These are phyloP conservation scores for Naganishia liquefaciens DNA, from an alignment of 1,284 basidiomycete species.

Conservation along the genomic window DNA sequence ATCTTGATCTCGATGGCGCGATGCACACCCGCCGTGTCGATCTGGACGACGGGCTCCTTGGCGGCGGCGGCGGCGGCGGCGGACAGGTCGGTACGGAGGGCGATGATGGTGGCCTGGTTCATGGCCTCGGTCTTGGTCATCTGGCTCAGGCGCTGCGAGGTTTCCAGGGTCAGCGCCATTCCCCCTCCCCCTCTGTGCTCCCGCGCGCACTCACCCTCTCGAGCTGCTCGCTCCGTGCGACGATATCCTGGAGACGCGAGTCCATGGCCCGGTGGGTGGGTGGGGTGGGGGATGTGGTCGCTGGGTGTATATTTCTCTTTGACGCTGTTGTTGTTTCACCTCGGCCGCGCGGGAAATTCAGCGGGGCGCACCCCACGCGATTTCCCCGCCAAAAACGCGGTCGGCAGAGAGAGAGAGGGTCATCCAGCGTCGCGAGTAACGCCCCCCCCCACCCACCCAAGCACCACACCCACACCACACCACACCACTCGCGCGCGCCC, in stretches of 20 bases:
- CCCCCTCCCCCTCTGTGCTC: not conserved
- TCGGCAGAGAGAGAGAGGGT: no score
- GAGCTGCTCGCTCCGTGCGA: conserved; percentile 47
- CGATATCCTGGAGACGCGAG: conserved; percentile 45
- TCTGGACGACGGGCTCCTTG: not conserved
- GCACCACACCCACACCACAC: not conserved
- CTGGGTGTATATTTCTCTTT: no score
- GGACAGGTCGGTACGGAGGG: conserved; percentile 33
- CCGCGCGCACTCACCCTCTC: conserved; percentile 50
- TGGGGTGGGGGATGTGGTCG: no score
- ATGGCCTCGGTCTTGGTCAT: conserved; percentile 26
- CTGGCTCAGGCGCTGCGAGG: conserved; percentile 18
- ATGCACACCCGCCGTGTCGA: not conserved
- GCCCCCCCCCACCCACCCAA: no score
- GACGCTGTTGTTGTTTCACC: no score
- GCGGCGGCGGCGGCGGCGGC: conserved; percentile 30
- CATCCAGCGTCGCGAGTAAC: no score
- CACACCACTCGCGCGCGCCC: not conserved
- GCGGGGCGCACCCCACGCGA: no score
- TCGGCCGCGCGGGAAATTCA: no score
- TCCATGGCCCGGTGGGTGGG: no score
- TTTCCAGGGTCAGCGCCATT: not conserved
- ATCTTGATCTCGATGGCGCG: conserved; percentile 5
- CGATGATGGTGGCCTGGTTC: conserved; percentile 14
- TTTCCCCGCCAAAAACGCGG: no score